A percentile compares a stretch with the other conserved stretches of the same genome.
phyloP scores from a whole-genome alignment of 2,329 filamentous ascomycete species.

The Aspergillus aculeatinus region DNA sequence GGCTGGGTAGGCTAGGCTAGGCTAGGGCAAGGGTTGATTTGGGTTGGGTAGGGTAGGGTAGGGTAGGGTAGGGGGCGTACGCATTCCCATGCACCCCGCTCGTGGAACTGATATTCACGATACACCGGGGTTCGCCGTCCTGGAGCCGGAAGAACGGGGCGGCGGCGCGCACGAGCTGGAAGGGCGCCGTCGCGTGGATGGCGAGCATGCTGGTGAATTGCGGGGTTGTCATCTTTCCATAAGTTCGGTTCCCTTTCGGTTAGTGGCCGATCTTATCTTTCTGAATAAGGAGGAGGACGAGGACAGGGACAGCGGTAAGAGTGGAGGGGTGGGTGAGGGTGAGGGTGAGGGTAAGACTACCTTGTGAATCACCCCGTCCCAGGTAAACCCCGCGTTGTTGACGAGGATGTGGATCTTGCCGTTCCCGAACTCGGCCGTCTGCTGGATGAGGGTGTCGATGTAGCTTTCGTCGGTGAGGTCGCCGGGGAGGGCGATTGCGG shows the following conservation, averaged over 20 bases:
- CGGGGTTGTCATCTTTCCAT: conserved; percentile 68
- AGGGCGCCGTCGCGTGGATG: conserved; percentile 80
- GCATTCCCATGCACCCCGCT: conserved; percentile 83
- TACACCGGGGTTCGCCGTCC: conserved; percentile 73
- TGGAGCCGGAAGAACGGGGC: conserved; percentile 85
- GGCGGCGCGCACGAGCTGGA: conserved; percentile 76
- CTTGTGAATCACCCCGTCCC: conserved; percentile 91
- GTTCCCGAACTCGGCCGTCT: conserved; percentile 74
- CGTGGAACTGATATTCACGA: conserved; percentile 82
- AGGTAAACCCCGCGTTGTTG: conserved; percentile 90
- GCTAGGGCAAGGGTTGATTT: too few relatives aligned
- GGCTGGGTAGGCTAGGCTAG: background rate
- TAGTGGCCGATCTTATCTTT: too few relatives aligned
- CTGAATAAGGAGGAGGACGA: too few relatives aligned
- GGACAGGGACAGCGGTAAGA: background rate
- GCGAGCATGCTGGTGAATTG: conserved; percentile 88
- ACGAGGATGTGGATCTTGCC: conserved; percentile 91
- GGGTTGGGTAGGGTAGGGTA: background rate
- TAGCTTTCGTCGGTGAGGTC: conserved; percentile 73
- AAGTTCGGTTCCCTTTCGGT: too few relatives aligned
- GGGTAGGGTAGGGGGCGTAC: conserved; percentile 21
- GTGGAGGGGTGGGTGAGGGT: background rate
- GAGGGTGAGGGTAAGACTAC: conserved; percentile 27
- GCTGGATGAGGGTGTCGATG: conserved; percentile 68
- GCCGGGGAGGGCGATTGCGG: conserved; percentile 71